These are phyloP conservation scores for Phytophthora tubulina DNA, from an alignment of 352 stramenopile species.

Conservation along the genomic window DNA sequence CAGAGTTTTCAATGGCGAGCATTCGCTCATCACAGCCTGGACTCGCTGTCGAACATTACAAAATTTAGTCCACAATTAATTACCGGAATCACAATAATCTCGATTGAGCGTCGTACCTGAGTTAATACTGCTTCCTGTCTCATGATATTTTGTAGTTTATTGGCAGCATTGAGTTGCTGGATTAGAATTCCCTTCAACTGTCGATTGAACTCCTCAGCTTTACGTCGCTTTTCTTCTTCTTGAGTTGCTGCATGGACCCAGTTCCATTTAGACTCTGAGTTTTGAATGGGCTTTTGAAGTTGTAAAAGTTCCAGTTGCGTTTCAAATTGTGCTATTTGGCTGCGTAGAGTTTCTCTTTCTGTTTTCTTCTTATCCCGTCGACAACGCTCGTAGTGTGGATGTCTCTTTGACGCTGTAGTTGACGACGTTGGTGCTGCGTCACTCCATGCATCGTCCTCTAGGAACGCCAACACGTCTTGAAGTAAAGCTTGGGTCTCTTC, in stretches of 20 bases:
- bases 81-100: background rate
- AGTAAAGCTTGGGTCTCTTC: constrained; percentile 18
- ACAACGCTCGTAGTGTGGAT: constrained; percentile 9
- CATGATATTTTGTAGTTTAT: background rate
- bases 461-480: constrained; percentile 24
- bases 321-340: constrained; percentile 20
- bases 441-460: constrained; percentile 8
- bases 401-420: background rate
- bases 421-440: background rate
- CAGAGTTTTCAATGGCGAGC: background rate
- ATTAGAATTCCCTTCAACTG: constrained; percentile 5
- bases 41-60: constrained; percentile 2
- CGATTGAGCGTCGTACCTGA: background rate
- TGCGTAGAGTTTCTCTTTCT: constrained; percentile 16
- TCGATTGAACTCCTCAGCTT: constrained; percentile 21
- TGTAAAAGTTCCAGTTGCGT: constrained; percentile 22
- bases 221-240: constrained; percentile 19
- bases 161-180: background rate
- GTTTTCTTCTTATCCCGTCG: constrained; percentile 25
- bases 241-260: constrained; percentile 11
- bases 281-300: background rate
- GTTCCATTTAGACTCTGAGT: constrained; percentile 11
- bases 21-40: constrained; percentile 1
- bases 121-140: background rate
- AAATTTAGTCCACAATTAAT: background rate